Evolutionary conservation across 2,329 filamentous ascomycete species (phyloP).

Genomic region (Truncatella angustata): DNA sequence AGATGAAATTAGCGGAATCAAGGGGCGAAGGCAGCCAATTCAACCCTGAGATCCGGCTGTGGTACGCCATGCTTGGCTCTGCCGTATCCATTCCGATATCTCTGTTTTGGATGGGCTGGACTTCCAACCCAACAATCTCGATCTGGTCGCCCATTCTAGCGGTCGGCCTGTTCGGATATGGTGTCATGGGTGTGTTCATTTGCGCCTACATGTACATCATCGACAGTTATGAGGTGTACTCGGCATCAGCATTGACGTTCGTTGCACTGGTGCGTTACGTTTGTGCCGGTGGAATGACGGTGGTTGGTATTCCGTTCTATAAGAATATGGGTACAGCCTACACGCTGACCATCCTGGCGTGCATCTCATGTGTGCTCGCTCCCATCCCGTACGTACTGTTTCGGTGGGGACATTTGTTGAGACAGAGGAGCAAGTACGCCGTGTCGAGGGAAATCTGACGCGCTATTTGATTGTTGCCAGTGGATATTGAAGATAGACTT

Average conservation of each 20-base stretch:
- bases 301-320: constrained; percentile 33
- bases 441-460: constrained; percentile 11
- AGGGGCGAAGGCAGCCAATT: constrained; percentile 34
- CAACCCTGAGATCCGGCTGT: constrained; percentile 37
- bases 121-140: constrained; percentile 36
- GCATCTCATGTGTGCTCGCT: constrained; percentile 24
- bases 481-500: too few relatives aligned
- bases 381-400: constrained; percentile 29
- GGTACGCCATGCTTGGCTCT: constrained; percentile 41
- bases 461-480: background rate
- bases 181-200: constrained; percentile 38
- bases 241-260: constrained; percentile 31
- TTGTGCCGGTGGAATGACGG: constrained; percentile 31
- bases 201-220: constrained; percentile 36
- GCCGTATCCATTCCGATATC: constrained; percentile 40
- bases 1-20: constrained; percentile 34
- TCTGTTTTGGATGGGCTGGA: constrained; percentile 53
- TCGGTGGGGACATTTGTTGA: constrained; percentile 10
- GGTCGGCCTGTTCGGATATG: constrained; percentile 41
- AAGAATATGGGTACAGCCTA: constrained; percentile 31
- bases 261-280: constrained; percentile 29
- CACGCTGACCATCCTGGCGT: constrained; percentile 31
- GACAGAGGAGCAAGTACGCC: constrained; percentile 13
- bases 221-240: constrained; percentile 32
- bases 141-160: constrained; percentile 45